Base-by-base conservation (phyloP, 1,284 basidiomycete genomes). In the Rhodofomes roseus region DNA sequence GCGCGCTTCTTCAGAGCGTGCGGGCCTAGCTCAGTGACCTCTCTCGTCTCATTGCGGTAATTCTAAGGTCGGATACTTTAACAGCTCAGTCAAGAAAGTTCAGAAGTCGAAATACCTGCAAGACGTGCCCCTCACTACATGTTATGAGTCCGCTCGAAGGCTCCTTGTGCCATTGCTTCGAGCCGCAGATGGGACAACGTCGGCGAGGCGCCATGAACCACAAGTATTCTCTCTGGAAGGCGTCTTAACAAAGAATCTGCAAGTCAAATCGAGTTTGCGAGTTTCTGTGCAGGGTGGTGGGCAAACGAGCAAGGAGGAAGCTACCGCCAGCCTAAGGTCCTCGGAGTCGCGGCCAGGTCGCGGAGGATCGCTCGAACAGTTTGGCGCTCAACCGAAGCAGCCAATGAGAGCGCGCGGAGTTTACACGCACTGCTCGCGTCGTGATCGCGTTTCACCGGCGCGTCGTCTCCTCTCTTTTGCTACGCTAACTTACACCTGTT, bases 91-190 rank as follows among this genome's bases (percentile, higher is more conserved):
- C 4, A 16, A 14, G n/a, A 25, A 44, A 41, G 43, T 7, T 16
- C 44, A 65, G 20, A n/a, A 5, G 29, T 20, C 9, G 14, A 20
- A 31, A 39, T 55, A 90, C 90, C 81, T 89, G 87, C 34, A 92
- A 78, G 58, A 92, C 81, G 68, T 93, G 91, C 1, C 91, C 90
- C 69, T 92, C 89, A 63, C 81, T 85, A 70, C 90, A 93, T 2
- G 84, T 84, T 57, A 93, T 80, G 34, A 88, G 73, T 4, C 90
- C 91, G 54, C 83, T 86, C 0, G 82, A 78, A 25, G 86, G 83
- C 58, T 90, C 88, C 69, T 91, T 92, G 66, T 87, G 85, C 90
- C 90, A 93, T 71, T 87, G 81, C 57, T 81, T 83, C 22, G 90
- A 90, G n/a, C 85, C 82, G 66, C 90, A 93, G 25, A 85, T 79